phyloP scores from a whole-genome alignment of 352 stramenopile species.

The Phytophthora brassicae region DNA sequence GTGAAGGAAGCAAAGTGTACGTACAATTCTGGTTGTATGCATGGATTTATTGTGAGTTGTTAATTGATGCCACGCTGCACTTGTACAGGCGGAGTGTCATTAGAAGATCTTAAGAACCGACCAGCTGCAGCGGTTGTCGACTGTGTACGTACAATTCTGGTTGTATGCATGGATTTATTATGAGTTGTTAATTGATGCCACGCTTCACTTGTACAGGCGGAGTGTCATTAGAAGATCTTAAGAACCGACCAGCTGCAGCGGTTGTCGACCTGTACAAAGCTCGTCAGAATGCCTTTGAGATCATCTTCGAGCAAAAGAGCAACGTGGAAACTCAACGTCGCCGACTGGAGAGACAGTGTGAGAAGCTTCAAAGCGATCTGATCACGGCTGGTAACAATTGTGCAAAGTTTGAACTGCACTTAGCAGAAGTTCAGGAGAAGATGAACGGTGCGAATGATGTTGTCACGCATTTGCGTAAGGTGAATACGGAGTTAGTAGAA shows the following conservation, averaged over 20 bases:
- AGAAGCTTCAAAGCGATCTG: conserved; percentile 52
- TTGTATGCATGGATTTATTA: too few species aligned
- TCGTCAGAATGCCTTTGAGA: conserved; percentile 63
- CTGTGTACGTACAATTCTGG: too few species aligned
- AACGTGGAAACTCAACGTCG: conserved; percentile 51
- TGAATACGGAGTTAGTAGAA: conserved; percentile 62
- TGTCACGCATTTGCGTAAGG: conserved; percentile 45
- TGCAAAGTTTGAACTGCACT: conserved; percentile 49
- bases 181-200: too few species aligned
- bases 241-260: conserved; percentile 41
- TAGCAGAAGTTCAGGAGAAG: conserved; percentile 47
- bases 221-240: conserved; percentile 46
- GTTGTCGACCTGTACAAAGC: conserved; percentile 58
- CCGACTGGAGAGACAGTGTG: conserved; percentile 50
- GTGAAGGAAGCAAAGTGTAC: conserved; percentile 50
- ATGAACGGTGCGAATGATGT: conserved; percentile 40
- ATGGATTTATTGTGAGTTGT: not conserved
- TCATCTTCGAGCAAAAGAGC: conserved; percentile 57
- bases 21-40: not conserved
- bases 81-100: conserved; percentile 35
- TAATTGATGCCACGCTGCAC: too few species aligned
- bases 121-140: conserved; percentile 51
- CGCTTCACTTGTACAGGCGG: conserved; percentile 26
- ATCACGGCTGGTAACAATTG: conserved; percentile 47
- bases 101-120: conserved; percentile 46